Conservation (phyloP, 1,284 basidiomycete genomes). For the Pseudozyma thailandica region DNA sequence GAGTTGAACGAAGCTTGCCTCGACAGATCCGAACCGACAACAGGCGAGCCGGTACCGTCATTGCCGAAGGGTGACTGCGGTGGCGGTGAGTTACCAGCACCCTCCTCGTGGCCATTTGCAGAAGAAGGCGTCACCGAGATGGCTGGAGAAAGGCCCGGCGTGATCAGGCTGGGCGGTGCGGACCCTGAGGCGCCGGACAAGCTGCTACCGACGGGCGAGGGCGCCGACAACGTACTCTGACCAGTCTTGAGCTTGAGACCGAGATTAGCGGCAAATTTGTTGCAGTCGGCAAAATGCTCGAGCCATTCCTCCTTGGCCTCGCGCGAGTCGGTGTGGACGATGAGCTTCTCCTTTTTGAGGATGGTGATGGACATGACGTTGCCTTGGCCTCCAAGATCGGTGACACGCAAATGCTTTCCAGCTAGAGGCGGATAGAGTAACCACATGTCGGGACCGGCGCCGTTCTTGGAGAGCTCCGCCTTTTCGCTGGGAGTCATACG, state of each 20-base stretch:
- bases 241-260: conserved; percentile 57
- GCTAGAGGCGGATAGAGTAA: conserved; percentile 93
- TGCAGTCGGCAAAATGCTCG: conserved; percentile 82
- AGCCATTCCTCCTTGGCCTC: conserved; percentile 77
- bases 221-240: conserved; percentile 4
- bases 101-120: conserved; percentile 19
- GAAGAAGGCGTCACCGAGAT: conserved; percentile 61
- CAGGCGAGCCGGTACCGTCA: conserved; percentile 17
- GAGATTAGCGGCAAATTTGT: conserved; percentile 78
- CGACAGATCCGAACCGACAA: conserved; percentile 37
- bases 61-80: conserved; percentile 6
- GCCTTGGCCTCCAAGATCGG: conserved; percentile 74
- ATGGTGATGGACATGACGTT: conserved; percentile 81
- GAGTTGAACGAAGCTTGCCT: conserved; percentile 57
- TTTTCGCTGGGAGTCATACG: conserved; percentile 56
- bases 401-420: conserved; percentile 80
- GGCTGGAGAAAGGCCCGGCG: conserved; percentile 51
- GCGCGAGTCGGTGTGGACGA: conserved; percentile 76
- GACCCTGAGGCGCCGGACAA: conserved; percentile 7
- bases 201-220: conserved; percentile 9
- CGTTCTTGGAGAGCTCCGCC: conserved; percentile 33
- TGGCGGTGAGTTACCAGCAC: not conserved
- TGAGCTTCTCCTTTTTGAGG: conserved; percentile 87
- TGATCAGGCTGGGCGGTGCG: conserved; percentile 17
- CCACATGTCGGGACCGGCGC: conserved; percentile 79